Evolutionary conservation across 257 asterid species (phyloP).

Genomic region (Gentiana dahurica): DNA sequence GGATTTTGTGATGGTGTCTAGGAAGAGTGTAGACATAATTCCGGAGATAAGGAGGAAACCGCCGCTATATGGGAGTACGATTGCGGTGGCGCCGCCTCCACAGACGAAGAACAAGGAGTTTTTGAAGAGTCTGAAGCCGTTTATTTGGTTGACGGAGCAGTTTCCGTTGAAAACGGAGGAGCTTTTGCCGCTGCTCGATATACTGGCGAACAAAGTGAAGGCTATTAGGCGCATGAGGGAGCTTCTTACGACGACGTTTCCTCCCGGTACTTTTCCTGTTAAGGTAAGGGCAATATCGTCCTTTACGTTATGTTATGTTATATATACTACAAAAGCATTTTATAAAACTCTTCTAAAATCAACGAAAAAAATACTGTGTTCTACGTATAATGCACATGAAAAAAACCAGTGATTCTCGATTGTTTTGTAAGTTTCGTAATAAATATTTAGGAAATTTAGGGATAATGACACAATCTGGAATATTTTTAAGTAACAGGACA

Average conservation of each 20-base stretch:
- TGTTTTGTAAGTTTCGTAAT: too few relatives aligned
- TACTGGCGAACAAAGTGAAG: slow-evolving; percentile 74
- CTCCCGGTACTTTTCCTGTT: slow-evolving; percentile 78
- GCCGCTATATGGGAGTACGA: slow-evolving; percentile 22
- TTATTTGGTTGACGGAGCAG: slow-evolving; percentile 81
- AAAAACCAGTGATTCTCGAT: too few relatives aligned
- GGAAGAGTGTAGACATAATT: slow-evolving; percentile 86
- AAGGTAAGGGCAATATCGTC: slow-evolving; percentile 57
- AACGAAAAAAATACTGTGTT: too few relatives aligned
- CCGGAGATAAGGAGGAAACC: slow-evolving; percentile 48
- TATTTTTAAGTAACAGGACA: too few relatives aligned
- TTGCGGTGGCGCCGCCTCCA: slow-evolving; percentile 59
- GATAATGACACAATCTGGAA: too few relatives aligned
- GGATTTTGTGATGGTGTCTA: slow-evolving; percentile 58
- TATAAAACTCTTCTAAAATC: too few relatives aligned
- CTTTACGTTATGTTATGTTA: not conserved
- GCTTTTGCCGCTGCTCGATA: slow-evolving; percentile 82
- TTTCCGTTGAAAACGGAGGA: slow-evolving; percentile 92
- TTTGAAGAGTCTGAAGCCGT: slow-evolving; percentile 64
- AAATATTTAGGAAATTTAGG: too few relatives aligned
- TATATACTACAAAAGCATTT: too few relatives aligned
- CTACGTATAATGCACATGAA: too few relatives aligned
- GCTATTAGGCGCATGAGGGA: slow-evolving; percentile 93
- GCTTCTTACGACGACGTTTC: slow-evolving; percentile 90
- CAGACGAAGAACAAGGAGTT: slow-evolving; percentile 84